A percentile compares a stretch with the other conserved stretches of the same genome.
phyloP scores from a whole-genome alignment of 2,329 filamentous ascomycete genomes.

The Blumeria hordei region DNA sequence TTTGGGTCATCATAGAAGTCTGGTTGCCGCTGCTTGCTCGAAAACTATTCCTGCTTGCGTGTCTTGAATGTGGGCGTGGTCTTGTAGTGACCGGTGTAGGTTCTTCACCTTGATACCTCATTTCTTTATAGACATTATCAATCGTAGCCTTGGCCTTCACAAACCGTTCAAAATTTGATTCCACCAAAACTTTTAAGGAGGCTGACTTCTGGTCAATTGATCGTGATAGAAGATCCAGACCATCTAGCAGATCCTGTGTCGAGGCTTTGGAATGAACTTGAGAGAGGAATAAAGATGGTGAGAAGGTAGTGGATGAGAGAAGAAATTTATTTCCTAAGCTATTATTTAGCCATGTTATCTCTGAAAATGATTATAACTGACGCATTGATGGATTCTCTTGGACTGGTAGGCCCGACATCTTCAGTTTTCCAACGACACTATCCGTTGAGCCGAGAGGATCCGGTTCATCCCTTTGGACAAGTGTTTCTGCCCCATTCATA shows the following conservation, averaged over 20 bases:
- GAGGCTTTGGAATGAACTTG: constrained; percentile 75
- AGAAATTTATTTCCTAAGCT: constrained; percentile 64
- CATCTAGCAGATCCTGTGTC: constrained; percentile 54
- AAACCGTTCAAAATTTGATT: constrained; percentile 96
- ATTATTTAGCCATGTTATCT: not conserved
- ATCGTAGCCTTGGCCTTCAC: constrained; percentile 94
- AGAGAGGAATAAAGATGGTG: constrained; percentile 72
- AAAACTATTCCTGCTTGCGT: constrained; percentile 17
- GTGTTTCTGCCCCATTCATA: constrained; percentile 43
- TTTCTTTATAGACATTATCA: constrained; percentile 95
- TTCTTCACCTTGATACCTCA: constrained; percentile 50
- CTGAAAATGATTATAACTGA: constrained; percentile 19
- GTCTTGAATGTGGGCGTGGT: constrained; percentile 14
- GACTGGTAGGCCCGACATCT: constrained; percentile 50
- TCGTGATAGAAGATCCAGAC: constrained; percentile 62
- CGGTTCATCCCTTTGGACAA: constrained; percentile 76
- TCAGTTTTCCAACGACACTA: constrained; percentile 63
- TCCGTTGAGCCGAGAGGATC: constrained; percentile 76
- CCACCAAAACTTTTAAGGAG: constrained; percentile 83
- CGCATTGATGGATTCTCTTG: constrained; percentile 64
- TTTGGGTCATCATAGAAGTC: constrained; percentile 9
- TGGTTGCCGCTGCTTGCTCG: constrained; percentile 17
- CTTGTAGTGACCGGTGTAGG: constrained; percentile 16
- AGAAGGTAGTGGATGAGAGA: constrained; percentile 87
- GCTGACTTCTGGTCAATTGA: constrained; percentile 97